Percentiles rank a stretch among this genome's conserved stretches.
Conservation (phyloP, 1,284 basidiomycete species). For the Peniophora sp. region DNA sequence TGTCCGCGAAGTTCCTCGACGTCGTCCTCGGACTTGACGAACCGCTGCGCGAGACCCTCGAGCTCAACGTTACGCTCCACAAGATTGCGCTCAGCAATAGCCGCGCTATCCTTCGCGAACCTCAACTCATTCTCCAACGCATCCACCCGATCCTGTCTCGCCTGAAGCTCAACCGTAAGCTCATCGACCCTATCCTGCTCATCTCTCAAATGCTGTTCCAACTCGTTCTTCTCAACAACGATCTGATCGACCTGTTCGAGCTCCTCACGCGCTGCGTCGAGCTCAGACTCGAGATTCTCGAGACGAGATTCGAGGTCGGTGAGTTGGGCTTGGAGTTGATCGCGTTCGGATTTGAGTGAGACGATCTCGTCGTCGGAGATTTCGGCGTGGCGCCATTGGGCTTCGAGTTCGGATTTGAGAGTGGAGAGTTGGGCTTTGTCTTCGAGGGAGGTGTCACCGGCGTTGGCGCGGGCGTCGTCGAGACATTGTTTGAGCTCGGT, state of each 20-base stretch:
- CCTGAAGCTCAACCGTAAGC: conserved; percentile 41
- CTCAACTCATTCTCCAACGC: conserved; percentile 51
- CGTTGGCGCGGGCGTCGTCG: conserved; percentile 18
- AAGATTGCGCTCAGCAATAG: conserved; percentile 50
- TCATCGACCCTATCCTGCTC: conserved; percentile 40
- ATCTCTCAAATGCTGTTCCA: conserved; percentile 40
- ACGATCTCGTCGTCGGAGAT: conserved; percentile 19
- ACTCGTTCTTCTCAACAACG: conserved; percentile 23
- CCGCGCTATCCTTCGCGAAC: conserved; percentile 39
- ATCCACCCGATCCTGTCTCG: conserved; percentile 46
- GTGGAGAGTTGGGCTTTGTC: conserved; percentile 37
- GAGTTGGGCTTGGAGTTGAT: conserved; percentile 33
- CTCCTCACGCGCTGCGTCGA: conserved; percentile 34
- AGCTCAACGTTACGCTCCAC: conserved; percentile 44
- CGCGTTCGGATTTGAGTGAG: conserved; percentile 19
- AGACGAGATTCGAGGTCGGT: conserved; percentile 27
- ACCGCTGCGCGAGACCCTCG: conserved; percentile 28
- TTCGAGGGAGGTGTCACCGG: conserved; percentile 19
- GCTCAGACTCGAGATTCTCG: conserved; percentile 37
- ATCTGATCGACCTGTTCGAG: conserved; percentile 39
- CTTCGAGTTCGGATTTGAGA: conserved; percentile 49
- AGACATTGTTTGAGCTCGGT: conserved; percentile 10
- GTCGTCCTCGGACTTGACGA: conserved; percentile 33
- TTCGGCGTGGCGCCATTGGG: conserved; percentile 57
- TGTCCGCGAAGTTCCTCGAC: conserved; percentile 48